Evolutionary conservation across 2,329 filamentous ascomycete species (phyloP), one percentile per base, ranked within the genome.

Genomic region (Incumbomyces lentus): DNA sequence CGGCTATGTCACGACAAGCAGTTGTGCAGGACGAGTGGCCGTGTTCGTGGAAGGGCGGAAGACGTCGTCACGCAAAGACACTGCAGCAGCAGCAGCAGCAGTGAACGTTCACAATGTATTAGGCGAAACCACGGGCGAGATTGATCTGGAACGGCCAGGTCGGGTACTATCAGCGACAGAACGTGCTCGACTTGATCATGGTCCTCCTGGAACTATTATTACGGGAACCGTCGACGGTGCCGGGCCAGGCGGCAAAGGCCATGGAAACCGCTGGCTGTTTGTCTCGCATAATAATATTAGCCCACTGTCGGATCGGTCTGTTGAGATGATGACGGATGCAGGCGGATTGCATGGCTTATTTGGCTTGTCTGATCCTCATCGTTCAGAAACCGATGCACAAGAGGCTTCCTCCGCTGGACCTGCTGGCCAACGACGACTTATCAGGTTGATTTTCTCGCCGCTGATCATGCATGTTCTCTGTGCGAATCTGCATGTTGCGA

Each of bases 281-380:
- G 85, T 95, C 44, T 89, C 86, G 44, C 90, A 96, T 67, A 81
- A n/a, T n/a, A n/a, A n/a, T n/a, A n/a, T n/a, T n/a, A n/a, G 86
- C 55, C 78, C 84, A 1, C 67, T 90, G 31, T 54, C 62, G 10
- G 5, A 39, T 2, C 44, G 35, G 12, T 31, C 34, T 61, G 38
- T 63, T 55, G 48, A 40, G 63, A 53, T 40, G 5, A 13, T 40
- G 5, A 13, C 40, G 18, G 10, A 29, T 5, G 32, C 19, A n/a
- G 17, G 17, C 41, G 12, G 38, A 16, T 11, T 40, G 12, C 35
- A 45, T 30, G 17, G 40, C 7, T 18, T 38, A 7, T 36, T 36
- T 31, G 6, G 33, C 8, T 8, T 26, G 5, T 26, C 22, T 26
- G 22, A 5, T 26, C 22, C 22, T 26, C 5, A 5, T 26, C 22